Evolutionary conservation across 2,329 filamentous ascomycete species (phyloP).

Genomic region (Cladophialophora carrionii): DNA sequence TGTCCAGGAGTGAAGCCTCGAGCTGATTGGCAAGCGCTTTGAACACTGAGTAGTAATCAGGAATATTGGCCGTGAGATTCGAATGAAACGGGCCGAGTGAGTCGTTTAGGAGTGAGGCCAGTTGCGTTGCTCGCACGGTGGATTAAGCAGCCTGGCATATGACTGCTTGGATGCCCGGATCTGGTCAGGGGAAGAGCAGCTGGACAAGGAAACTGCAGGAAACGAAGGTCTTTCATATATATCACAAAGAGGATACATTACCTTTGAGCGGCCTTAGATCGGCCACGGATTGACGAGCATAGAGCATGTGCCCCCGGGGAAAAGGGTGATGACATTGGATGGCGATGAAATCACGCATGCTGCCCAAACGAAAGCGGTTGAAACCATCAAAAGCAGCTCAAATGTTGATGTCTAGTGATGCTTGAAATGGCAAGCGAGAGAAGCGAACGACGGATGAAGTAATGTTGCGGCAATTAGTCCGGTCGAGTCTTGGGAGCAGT

Average conservation of each 20-base stretch:
- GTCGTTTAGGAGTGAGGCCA: not conserved
- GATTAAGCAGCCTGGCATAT: not conserved
- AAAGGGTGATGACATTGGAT: not conserved
- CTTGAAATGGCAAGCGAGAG: not conserved
- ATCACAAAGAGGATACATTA: not conserved
- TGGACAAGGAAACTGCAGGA: not conserved
- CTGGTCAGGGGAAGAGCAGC: not conserved
- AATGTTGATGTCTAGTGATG: not conserved
- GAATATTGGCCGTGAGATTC: not conserved
- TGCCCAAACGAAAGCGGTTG: not conserved
- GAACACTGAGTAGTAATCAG: slow-evolving; percentile 12
- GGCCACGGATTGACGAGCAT: not conserved
- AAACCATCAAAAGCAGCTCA: not conserved
- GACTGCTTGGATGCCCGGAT: not conserved
- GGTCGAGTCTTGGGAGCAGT: not conserved
- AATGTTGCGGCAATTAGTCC: slow-evolving; percentile 7
- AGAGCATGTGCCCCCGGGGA: not conserved
- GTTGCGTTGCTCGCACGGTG: not conserved
- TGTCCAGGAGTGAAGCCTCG: not conserved
- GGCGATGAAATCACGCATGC: slow-evolving; percentile 1
- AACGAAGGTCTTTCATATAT: not conserved
- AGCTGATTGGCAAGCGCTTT: not conserved
- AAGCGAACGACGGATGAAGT: not conserved
- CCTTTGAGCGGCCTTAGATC: slow-evolving; percentile 5
- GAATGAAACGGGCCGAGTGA: not conserved